These are phyloP conservation scores for Diophrys sp. DNA, from an alignment of 73 alveolate genomes.

Conservation along the genomic window DNA sequence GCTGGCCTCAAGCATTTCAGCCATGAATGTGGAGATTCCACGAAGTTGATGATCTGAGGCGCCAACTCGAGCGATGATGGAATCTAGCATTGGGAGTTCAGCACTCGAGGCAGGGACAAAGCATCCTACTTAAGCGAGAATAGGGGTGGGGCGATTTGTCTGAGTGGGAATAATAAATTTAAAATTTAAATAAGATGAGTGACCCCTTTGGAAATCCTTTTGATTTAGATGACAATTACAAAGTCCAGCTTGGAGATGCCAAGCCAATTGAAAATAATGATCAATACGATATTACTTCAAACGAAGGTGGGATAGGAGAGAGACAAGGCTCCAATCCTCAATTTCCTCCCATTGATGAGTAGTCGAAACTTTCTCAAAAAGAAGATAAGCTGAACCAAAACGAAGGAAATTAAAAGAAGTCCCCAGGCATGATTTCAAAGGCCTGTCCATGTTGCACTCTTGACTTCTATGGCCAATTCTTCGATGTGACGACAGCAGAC, in stretches of 20 bases:
- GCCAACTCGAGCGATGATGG: conserved; percentile 98
- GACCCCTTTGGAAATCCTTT: conserved; percentile 2
- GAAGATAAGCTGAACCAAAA: background rate
- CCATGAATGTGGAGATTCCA: conserved; percentile 98
- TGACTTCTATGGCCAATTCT: conserved; percentile 16
- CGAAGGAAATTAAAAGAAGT: too few species aligned
- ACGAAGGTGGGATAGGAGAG: background rate
- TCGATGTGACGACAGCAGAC: conserved; percentile 19
- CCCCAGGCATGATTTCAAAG: background rate
- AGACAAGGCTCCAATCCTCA: background rate
- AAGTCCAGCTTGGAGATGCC: conserved; percentile 7
- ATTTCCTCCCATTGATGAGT: background rate
- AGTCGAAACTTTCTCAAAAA: background rate
- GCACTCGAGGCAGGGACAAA: conserved; percentile 93
- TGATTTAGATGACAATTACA: background rate
- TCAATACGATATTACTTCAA: background rate
- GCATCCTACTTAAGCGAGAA: conserved; percentile 96
- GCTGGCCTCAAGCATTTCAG: conserved; percentile 97
- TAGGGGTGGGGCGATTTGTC: too few species aligned
- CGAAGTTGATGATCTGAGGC: conserved; percentile 96
- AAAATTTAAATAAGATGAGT: background rate
- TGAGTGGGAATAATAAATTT: too few species aligned
- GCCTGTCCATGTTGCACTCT: background rate
- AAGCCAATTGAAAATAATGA: background rate
- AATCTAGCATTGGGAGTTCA: conserved; percentile 90